Percentiles rank a stretch among this genome's conserved stretches.
These are phyloP conservation scores for Sphagnum contortum DNA, from an alignment of 225 moss, liverwort and hornwort species.

Conservation along the genomic window DNA sequence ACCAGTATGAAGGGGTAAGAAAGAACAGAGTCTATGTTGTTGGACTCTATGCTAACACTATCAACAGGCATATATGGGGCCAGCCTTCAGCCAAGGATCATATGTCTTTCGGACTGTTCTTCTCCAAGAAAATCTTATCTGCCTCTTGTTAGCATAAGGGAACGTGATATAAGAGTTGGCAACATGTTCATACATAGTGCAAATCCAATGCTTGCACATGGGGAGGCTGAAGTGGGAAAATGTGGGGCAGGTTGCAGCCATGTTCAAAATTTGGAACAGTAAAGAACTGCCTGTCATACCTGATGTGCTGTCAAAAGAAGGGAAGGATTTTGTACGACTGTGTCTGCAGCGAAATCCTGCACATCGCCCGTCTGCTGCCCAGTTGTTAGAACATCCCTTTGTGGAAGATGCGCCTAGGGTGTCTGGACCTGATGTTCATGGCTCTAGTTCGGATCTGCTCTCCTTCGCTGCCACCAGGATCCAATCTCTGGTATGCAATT, in stretches of 20 bases:
- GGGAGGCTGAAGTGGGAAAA: neutral
- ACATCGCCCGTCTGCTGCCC: conserved; percentile 64
- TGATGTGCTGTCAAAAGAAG: conserved; percentile 63
- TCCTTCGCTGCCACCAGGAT: conserved; percentile 31
- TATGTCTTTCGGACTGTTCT: too few relatives aligned
- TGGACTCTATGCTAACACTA: too few relatives aligned
- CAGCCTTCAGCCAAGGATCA: too few relatives aligned
- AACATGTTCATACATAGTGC: too few relatives aligned
- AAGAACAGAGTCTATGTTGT: neutral
- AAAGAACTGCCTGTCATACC: conserved; percentile 88
- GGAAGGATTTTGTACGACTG: conserved; percentile 69
- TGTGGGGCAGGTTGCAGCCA: conserved; percentile 73
- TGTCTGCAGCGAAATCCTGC: conserved; percentile 83
- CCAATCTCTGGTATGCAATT: conserved; percentile 56
- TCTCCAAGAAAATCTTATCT: too few relatives aligned
- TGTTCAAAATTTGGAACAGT: conserved; percentile 99
- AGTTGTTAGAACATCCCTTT: conserved; percentile 78
- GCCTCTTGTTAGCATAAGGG: too few relatives aligned
- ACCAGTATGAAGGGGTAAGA: conserved; percentile 62
- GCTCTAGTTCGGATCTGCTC: conserved; percentile 38
- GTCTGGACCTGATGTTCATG: conserved; percentile 40
- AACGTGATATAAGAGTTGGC: too few relatives aligned
- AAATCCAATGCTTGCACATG: too few relatives aligned
- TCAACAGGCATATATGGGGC: too few relatives aligned
- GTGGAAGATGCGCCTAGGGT: conserved; percentile 57